Evolutionary conservation across 306 rosid genomes (phyloP), one percentile per base, ranked within the genome.

Genomic region (Cyamopsis tetragonoloba): DNA sequence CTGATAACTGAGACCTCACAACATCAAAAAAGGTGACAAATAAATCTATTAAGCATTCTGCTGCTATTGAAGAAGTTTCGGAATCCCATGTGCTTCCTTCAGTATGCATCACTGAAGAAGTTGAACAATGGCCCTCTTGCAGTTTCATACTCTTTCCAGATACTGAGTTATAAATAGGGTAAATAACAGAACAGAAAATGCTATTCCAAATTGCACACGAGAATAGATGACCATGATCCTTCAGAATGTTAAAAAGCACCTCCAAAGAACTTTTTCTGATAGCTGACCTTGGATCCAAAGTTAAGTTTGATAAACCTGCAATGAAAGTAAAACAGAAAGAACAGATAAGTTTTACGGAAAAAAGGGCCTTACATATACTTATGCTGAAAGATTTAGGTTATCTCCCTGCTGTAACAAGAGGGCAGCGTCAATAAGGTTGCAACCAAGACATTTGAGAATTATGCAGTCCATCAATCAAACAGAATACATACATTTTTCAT

Each of bases 231-330:
- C 99, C 99, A 27, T 93, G 99, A 82, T 93, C 99, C 87, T 85
- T 88, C 49, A 93, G 70, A 73, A 90, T 93, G 80, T 93, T 90
- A 72, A 93, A 93, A 77, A 93, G 97, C 71, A 93, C 97, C 84
- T 93, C 99, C 83, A 93, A 77, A 20, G 99, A 93, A 77, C 97
- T 91, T 91, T 85, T 93, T 87, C 96, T 85, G 77, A 93, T 90
- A 8, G 99, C 89, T 73, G 91, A 80, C 82, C 99, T 77, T 39
- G 97, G 91, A 83, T 93, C 99, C 34, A 86, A 86, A 30, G 99
- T 84, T 72, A 93, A 81, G 80, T 90, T 90, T 76, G 99, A 90
- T 84, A 93, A 68, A 75, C 99, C 99, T 93, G 87, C 57, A 81
- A 80, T 12, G 13, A 37, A 41, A 73, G 37, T 9, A 66, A 48